A percentile compares a stretch with the other conserved stretches of the same genome.
phyloP scores from a whole-genome alignment of 768 basidiomycete genomes.

The Psilocybe cubensis region DNA sequence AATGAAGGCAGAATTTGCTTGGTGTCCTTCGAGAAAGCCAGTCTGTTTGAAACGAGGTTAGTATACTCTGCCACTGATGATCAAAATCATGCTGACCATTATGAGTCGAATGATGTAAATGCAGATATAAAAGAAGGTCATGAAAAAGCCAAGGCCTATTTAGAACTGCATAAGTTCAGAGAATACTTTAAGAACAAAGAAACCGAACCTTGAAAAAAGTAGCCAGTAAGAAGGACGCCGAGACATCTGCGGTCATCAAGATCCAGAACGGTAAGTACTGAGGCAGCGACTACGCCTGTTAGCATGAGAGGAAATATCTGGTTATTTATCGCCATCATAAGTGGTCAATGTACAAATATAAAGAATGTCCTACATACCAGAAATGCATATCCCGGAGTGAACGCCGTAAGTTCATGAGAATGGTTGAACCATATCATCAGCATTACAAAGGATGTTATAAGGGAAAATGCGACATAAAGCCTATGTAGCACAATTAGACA shows the following conservation, averaged over 20 bases:
- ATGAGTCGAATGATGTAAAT: slow-evolving; percentile 51
- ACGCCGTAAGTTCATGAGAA: slow-evolving; percentile 45
- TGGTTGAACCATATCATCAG: slow-evolving; percentile 53
- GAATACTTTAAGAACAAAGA: background rate
- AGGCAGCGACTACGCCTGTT: slow-evolving; percentile 49
- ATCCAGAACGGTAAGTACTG: slow-evolving; percentile 41
- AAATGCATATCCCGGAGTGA: slow-evolving; percentile 40
- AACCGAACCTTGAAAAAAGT: slow-evolving; percentile 50
- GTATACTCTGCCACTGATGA: background rate
- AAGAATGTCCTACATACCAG: slow-evolving; percentile 32
- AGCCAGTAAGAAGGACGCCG: slow-evolving; percentile 44
- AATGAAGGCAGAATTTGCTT: slow-evolving; percentile 52
- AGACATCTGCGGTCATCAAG: slow-evolving; percentile 38
- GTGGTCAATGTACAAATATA: background rate
- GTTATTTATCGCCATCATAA: background rate
- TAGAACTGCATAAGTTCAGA: background rate
- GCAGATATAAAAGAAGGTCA: slow-evolving; percentile 54
- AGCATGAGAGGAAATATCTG: slow-evolving; percentile 33
- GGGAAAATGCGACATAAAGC: slow-evolving; percentile 43
- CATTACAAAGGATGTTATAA: slow-evolving; percentile 48
- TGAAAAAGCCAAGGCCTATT: slow-evolving; percentile 47
- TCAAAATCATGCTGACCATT: slow-evolving; percentile 29
- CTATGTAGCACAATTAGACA: slow-evolving; percentile 19
- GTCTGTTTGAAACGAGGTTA: slow-evolving; percentile 32
- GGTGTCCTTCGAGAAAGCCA: slow-evolving; percentile 49